A percentile compares a stretch with the other conserved stretches of the same genome.
Conservation (phyloP, 495 filamentous ascomycete species). For the Xylaria venustula region DNA sequence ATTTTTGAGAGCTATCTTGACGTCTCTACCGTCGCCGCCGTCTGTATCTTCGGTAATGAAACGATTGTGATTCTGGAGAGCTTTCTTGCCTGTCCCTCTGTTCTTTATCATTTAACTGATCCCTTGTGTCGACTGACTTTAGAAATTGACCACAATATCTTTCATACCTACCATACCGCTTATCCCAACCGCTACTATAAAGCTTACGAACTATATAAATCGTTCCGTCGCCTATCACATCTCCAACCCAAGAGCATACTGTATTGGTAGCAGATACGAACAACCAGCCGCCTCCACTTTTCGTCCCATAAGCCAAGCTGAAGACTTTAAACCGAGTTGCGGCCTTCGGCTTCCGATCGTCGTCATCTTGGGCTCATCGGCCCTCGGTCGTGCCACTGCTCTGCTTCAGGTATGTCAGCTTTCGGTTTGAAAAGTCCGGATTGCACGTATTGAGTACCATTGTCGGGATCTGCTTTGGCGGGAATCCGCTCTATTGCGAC, state of each 20-base stretch:
- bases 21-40: neutral
- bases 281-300: neutral
- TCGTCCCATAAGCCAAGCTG: neutral
- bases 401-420: slow-evolving; percentile 27
- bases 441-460: neutral
- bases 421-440: neutral
- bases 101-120: no score
- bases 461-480: neutral
- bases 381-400: slow-evolving; percentile 15
- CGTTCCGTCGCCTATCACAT: neutral
- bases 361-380: slow-evolving; percentile 21
- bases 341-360: slow-evolving; percentile 23
- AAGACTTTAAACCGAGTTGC: slow-evolving; percentile 18
- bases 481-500: neutral
- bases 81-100: neutral
- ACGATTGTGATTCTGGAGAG: neutral
- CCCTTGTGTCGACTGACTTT: no score
- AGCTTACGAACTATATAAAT: no score
- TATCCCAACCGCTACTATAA: no score
- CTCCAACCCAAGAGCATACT: neutral
- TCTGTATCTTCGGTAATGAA: neutral
- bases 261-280: neutral
- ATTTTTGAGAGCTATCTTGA: neutral
- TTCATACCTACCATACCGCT: no score
- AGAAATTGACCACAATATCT: no score